Evolutionary conservation across 2,329 filamentous ascomycete genomes (phyloP).

Genomic region (Ophiosphaerella korrae): DNA sequence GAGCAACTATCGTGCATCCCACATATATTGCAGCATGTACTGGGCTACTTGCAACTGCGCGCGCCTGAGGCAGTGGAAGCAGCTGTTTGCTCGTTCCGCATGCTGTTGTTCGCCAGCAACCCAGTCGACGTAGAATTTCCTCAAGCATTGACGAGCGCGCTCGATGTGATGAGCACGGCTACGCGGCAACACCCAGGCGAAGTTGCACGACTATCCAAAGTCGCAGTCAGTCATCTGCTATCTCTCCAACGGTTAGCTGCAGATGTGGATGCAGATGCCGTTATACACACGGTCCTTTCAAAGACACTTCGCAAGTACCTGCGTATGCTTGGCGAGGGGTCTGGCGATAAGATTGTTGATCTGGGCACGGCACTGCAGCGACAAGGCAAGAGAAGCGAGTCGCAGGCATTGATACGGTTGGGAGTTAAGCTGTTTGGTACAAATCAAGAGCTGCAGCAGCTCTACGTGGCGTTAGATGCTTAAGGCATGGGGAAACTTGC

Average conservation of each 20-base stretch:
- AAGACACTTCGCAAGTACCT: conserved; percentile 47
- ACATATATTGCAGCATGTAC: conserved; percentile 74
- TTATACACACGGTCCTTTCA: conserved; percentile 58
- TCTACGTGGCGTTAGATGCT: conserved; percentile 26
- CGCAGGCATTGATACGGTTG: conserved; percentile 29
- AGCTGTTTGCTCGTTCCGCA: conserved; percentile 72
- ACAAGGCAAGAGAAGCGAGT: conserved; percentile 35
- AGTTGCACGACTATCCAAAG: conserved; percentile 49
- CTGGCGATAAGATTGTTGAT: conserved; percentile 32
- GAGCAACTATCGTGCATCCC: conserved; percentile 66
- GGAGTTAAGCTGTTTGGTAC: conserved; percentile 36
- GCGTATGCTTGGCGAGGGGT: conserved; percentile 29
- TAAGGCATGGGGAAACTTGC: conserved; percentile 16
- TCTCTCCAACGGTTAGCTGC: conserved; percentile 49
- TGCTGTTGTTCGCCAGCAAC: conserved; percentile 70
- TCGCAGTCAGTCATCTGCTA: conserved; percentile 57
- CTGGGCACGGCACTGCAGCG: conserved; percentile 29
- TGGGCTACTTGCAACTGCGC: conserved; percentile 65
- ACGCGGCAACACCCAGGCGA: conserved; percentile 45
- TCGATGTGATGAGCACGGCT: conserved; percentile 65
- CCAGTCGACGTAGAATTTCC: conserved; percentile 73
- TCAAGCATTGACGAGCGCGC: conserved; percentile 66
- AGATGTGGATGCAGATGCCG: conserved; percentile 59
- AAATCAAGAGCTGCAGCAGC: conserved; percentile 35
- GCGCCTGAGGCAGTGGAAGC: conserved; percentile 63